phyloP scores from a whole-genome alignment of 148 eudicot genomes.

The Amaranthus hypochondriacus region DNA sequence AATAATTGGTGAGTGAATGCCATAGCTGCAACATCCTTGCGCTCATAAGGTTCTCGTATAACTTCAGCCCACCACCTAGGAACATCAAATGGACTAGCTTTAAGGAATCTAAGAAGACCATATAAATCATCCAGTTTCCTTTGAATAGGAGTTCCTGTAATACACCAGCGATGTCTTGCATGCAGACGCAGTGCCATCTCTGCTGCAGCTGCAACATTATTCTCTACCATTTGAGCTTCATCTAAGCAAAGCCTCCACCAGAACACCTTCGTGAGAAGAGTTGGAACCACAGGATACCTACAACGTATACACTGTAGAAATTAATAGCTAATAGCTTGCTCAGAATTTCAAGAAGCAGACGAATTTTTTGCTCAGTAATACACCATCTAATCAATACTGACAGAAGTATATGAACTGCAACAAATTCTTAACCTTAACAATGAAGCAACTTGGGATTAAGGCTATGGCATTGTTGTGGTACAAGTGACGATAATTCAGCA shows the following conservation, averaged over 20 bases:
- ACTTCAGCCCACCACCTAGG: constrained; percentile 81
- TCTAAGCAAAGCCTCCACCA: constrained; percentile 99
- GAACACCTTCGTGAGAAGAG: constrained; percentile 65
- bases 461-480: no score
- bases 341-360: no score
- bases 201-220: constrained; percentile 73
- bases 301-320: constrained; percentile 3
- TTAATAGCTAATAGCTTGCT: background rate
- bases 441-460: no score
- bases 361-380: background rate
- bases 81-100: constrained; percentile 69
- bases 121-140: constrained; percentile 88
- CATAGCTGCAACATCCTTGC: constrained; percentile 68
- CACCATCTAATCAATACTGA: background rate
- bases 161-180: constrained; percentile 83
- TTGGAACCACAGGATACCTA: constrained; percentile 92
- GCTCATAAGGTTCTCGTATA: constrained; percentile 88
- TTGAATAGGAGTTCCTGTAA: constrained; percentile 95
- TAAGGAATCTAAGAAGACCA: constrained; percentile 88
- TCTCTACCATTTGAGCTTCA: constrained; percentile 99
- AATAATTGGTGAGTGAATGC: constrained; percentile 66
- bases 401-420: background rate
- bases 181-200: constrained; percentile 92
- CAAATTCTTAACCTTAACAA: background rate
- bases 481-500: no score